phyloP scores from a whole-genome alignment of 352 stramenopile species.

The Globisporangium spinosum region DNA sequence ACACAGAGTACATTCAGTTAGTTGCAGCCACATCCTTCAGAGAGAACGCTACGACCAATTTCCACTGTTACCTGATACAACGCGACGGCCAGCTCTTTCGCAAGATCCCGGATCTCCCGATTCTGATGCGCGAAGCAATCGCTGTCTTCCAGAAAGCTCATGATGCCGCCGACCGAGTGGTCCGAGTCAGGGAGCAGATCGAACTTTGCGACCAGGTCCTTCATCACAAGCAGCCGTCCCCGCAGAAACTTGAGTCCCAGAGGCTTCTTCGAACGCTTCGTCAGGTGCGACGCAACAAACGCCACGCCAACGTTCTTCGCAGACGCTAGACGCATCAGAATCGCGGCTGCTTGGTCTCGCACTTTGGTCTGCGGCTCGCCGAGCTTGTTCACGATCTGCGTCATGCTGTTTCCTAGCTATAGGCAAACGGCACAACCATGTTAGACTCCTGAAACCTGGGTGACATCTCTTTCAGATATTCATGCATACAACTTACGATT shows the following conservation, averaged over 20 bases:
- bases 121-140: constrained; percentile 87
- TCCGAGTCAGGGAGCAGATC: constrained; percentile 46
- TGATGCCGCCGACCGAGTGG: constrained; percentile 54
- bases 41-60: not conserved
- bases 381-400: constrained; percentile 75
- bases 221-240: constrained; percentile 56
- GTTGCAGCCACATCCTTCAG: not conserved
- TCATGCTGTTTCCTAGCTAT: constrained; percentile 72
- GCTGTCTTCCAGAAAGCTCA: constrained; percentile 79
- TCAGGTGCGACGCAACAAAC: constrained; percentile 59
- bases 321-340: constrained; percentile 41
- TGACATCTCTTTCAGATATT: not conserved
- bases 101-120: constrained; percentile 83
- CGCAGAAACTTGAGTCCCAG: constrained; percentile 69
- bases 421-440: not conserved
- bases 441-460: not conserved
- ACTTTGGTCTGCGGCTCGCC: constrained; percentile 71
- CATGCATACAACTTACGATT: constrained; percentile 37
- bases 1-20: not conserved
- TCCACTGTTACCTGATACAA: constrained; percentile 46
- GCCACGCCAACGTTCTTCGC: constrained; percentile 65
- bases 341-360: constrained; percentile 55
- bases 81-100: constrained; percentile 83
- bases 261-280: constrained; percentile 71
- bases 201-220: constrained; percentile 53